Evolutionary conservation across 2,329 filamentous ascomycete genomes (phyloP).

Genomic region (Verticillium nubilum): DNA sequence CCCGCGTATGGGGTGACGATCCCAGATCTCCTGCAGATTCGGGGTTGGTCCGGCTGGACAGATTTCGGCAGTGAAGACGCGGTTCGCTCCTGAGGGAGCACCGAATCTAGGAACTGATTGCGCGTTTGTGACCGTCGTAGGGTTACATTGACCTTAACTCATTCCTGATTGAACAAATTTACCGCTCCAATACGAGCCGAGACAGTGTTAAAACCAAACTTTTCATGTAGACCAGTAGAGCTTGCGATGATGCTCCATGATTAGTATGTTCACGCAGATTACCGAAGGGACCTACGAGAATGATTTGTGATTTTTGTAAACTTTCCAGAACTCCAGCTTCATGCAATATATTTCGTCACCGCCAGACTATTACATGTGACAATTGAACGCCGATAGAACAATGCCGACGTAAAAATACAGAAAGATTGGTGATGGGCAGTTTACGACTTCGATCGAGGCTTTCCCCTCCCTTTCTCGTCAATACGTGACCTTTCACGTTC

Average conservation of each 20-base stretch:
- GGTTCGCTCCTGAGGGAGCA: neutral
- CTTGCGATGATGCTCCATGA: too few species aligned
- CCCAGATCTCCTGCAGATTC: neutral
- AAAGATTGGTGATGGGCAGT: neutral
- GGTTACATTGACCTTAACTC: neutral
- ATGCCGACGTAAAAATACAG: neutral
- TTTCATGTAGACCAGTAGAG: neutral
- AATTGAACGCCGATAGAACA: neutral
- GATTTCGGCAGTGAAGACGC: neutral
- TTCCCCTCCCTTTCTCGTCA: neutral
- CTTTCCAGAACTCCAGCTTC: neutral
- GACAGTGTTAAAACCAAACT: neutral
- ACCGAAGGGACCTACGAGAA: neutral
- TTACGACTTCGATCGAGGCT: neutral
- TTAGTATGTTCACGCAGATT: neutral
- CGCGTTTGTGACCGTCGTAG: neutral
- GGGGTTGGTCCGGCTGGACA: neutral
- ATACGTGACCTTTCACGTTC: constrained; percentile 40
- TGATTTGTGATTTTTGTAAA: neutral
- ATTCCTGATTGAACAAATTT: neutral
- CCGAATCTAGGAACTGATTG: neutral
- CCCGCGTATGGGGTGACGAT: neutral
- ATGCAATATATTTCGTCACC: neutral
- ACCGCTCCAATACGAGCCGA: neutral
- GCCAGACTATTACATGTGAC: neutral